Evolutionary conservation across 768 basidiomycete genomes (phyloP).

Genomic region (Chiua virens): DNA sequence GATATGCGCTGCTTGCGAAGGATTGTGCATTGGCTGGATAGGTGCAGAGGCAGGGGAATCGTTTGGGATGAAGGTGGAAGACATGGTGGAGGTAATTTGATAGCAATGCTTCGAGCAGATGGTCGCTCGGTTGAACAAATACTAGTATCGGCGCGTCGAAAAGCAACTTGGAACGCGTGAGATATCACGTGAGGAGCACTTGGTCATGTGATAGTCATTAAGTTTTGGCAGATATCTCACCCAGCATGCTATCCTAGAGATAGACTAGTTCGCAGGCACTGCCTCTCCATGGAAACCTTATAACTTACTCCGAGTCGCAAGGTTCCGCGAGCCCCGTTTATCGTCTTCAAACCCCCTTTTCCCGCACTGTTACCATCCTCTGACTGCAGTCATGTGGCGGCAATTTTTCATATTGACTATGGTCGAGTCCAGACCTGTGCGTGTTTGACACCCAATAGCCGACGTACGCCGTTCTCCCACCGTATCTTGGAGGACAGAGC

Average conservation of each 20-base stretch:
- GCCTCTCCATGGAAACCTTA: too few relatives aligned
- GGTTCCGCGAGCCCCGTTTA: too few relatives aligned
- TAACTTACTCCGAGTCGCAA: too few relatives aligned
- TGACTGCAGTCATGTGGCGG: not conserved
- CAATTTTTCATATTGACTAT: not conserved
- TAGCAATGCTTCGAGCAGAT: constrained; percentile 4
- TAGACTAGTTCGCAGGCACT: too few relatives aligned
- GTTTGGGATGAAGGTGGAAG: constrained; percentile 54
- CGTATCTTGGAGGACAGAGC: not conserved
- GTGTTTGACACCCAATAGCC: constrained; percentile 6
- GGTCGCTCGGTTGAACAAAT: constrained; percentile 1
- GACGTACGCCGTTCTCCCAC: constrained; percentile 7
- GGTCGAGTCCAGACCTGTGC: not conserved
- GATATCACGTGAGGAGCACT: constrained; percentile 22
- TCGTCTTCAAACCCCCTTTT: not conserved
- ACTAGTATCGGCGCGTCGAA: constrained; percentile 17
- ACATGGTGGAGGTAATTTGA: constrained; percentile 41
- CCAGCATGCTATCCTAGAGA: too few relatives aligned
- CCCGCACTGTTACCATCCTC: not conserved
- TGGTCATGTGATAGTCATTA: constrained; percentile 18
- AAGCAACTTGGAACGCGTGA: constrained; percentile 27
- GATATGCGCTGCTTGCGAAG: constrained; percentile 74
- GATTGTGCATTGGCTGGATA: constrained; percentile 85
- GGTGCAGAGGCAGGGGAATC: constrained; percentile 63
- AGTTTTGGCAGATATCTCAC: too few relatives aligned